Percentiles rank a stretch among this genome's conserved stretches.
phyloP scores from a whole-genome alignment of 495 filamentous ascomycete genomes.

The Neurospora africana region DNA sequence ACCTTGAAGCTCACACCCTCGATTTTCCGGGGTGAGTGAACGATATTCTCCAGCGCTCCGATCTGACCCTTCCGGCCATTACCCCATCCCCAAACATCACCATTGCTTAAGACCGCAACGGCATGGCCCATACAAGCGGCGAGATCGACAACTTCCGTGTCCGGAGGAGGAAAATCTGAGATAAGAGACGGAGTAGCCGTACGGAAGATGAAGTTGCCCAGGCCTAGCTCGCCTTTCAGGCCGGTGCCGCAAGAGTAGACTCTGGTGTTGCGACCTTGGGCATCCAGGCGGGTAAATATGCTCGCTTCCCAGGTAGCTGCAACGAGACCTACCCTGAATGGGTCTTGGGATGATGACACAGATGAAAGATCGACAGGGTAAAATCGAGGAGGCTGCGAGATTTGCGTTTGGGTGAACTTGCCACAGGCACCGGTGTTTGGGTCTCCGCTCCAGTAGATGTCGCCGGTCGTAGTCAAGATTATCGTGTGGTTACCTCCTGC shows the following conservation, averaged over 20 bases:
- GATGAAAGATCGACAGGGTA: constrained; percentile 14
- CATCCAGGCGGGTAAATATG: constrained; percentile 40
- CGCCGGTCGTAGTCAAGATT: constrained; percentile 46
- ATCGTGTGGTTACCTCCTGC: constrained; percentile 88
- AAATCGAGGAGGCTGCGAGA: constrained; percentile 3
- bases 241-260: constrained; percentile 57
- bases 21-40: constrained; percentile 51
- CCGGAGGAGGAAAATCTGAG: constrained; percentile 49
- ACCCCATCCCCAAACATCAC: constrained; percentile 82
- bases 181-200: constrained; percentile 26
- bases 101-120: constrained; percentile 60
- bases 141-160: constrained; percentile 43
- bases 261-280: constrained; percentile 20
- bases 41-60: constrained; percentile 38
- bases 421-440: constrained; percentile 47
- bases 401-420: constrained; percentile 3
- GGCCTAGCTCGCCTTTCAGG: constrained; percentile 60
- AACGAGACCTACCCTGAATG: constrained; percentile 20
- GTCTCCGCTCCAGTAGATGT: constrained; percentile 54
- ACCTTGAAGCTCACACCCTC: constrained; percentile 43
- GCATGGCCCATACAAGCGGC: constrained; percentile 68
- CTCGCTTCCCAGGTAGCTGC: constrained; percentile 73
- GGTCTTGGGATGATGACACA: constrained; percentile 3
- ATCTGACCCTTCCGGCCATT: constrained; percentile 75
- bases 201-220: constrained; percentile 34